Evolutionary conservation across 2,329 filamentous ascomycete species (phyloP).

Genomic region (Metarhizium sp.): DNA sequence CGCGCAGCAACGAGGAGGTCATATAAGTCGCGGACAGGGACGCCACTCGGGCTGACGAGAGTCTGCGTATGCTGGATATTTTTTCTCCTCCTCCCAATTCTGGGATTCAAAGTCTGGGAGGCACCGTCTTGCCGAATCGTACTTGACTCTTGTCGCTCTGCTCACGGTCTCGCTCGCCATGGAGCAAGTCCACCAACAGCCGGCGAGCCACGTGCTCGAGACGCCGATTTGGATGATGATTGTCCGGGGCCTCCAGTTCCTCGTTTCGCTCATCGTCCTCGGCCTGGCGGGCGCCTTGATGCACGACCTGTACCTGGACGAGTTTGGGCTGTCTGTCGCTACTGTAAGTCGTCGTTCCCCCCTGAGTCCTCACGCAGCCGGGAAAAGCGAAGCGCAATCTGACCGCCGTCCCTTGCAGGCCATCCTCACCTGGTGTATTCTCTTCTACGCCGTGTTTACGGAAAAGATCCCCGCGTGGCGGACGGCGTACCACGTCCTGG

Average conservation of each 20-base stretch:
- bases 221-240: constrained; percentile 34
- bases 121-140: background rate
- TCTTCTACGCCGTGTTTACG: constrained; percentile 31
- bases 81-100: background rate
- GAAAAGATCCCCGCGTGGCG: constrained; percentile 28
- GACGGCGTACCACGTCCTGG: constrained; percentile 32
- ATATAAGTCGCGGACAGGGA: background rate
- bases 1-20: background rate
- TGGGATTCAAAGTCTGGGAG: too few relatives aligned
- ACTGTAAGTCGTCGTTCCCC: constrained; percentile 22
- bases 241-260: constrained; percentile 29
- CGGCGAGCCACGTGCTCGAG: constrained; percentile 22
- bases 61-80: background rate
- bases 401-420: constrained; percentile 17
- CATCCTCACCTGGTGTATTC: constrained; percentile 35
- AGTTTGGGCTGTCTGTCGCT: constrained; percentile 30
- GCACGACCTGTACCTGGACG: constrained; percentile 28
- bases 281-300: constrained; percentile 32
- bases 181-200: background rate
- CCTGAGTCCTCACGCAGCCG: background rate
- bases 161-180: background rate
- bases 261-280: constrained; percentile 33
- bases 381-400: background rate
- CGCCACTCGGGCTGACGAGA: background rate
- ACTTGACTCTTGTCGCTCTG: too few relatives aligned